A percentile compares a stretch with the other conserved stretches of the same genome.
These are phyloP conservation scores for Fraxinus greggii DNA, from an alignment of 305 asterid species.

Conservation along the genomic window DNA sequence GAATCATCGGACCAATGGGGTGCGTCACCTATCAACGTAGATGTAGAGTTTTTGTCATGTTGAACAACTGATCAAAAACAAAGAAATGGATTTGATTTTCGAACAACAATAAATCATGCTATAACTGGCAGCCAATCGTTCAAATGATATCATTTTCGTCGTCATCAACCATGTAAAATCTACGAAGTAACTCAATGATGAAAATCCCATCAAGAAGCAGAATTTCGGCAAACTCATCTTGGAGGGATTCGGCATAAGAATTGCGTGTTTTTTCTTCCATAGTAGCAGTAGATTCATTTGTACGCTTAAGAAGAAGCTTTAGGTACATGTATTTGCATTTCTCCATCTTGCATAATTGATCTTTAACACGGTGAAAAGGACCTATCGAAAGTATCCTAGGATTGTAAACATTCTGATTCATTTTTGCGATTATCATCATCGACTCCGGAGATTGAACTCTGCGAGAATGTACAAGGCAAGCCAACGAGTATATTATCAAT, in stretches of 20 bases:
- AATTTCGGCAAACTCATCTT: conserved; percentile 29
- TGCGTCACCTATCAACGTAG: conserved; percentile 22
- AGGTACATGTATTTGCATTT: not conserved
- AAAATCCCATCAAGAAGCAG: conserved; percentile 37
- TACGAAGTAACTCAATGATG: conserved; percentile 33
- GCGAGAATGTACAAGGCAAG: not conserved
- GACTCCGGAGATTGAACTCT: not conserved
- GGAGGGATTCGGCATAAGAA: not conserved
- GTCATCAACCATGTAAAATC: conserved; percentile 6
- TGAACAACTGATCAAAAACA: conserved; percentile 26
- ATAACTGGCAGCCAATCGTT: conserved; percentile 18
- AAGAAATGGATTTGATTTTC: conserved; percentile 28
- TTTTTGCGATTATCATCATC: not conserved
- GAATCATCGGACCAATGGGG: conserved; percentile 24
- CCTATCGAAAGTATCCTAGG: not conserved
- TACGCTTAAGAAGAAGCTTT: not conserved
- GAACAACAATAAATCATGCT: conserved; percentile 24
- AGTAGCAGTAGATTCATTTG: not conserved
- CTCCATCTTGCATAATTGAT: not conserved
- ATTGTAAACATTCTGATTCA: too few species aligned
- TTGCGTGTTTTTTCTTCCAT: not conserved
- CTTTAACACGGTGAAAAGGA: not conserved
- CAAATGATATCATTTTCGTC: conserved; percentile 25
- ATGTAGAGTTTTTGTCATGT: conserved; percentile 23
- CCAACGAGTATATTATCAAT: not conserved